Evolutionary conservation across 345 rosid species (phyloP).

Genomic region (Populus pruinosa): DNA sequence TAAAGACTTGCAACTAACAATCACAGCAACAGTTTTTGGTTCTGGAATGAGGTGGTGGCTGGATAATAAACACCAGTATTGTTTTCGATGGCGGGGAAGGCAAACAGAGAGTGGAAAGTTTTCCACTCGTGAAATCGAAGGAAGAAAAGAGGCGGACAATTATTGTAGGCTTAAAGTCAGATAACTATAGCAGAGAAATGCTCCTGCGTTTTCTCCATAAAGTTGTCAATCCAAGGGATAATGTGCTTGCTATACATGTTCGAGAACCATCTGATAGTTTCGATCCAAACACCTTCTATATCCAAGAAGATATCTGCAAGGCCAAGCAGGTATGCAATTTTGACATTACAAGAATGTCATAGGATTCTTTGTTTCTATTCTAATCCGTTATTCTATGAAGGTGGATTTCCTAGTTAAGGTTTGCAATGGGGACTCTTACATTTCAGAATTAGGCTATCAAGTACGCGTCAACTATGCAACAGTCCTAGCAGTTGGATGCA

Average conservation of each 20-base stretch:
- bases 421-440: slow-evolving; percentile 28
- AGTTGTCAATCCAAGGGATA: slow-evolving; percentile 22
- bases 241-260: slow-evolving; percentile 38
- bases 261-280: slow-evolving; percentile 25
- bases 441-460: slow-evolving; percentile 31
- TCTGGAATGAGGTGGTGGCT: slow-evolving; percentile 19
- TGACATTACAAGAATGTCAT: background rate
- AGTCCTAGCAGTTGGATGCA: slow-evolving; percentile 41
- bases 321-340: slow-evolving; percentile 20
- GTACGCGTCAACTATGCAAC: slow-evolving; percentile 36
- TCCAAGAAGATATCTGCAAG: slow-evolving; percentile 40
- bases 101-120: slow-evolving; percentile 7
- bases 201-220: slow-evolving; percentile 20
- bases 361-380: background rate
- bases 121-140: slow-evolving; percentile 11
- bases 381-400: slow-evolving; percentile 9
- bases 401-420: slow-evolving; percentile 39
- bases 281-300: slow-evolving; percentile 37
- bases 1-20: background rate
- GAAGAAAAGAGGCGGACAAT: slow-evolving; percentile 27
- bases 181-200: slow-evolving; percentile 30
- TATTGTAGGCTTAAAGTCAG: slow-evolving; percentile 35
- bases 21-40: background rate
- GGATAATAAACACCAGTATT: background rate
- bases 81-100: slow-evolving; percentile 21